These are phyloP conservation scores for Scytalidium sp. DNA, from an alignment of 2,329 filamentous ascomycete genomes.

Conservation along the genomic window DNA sequence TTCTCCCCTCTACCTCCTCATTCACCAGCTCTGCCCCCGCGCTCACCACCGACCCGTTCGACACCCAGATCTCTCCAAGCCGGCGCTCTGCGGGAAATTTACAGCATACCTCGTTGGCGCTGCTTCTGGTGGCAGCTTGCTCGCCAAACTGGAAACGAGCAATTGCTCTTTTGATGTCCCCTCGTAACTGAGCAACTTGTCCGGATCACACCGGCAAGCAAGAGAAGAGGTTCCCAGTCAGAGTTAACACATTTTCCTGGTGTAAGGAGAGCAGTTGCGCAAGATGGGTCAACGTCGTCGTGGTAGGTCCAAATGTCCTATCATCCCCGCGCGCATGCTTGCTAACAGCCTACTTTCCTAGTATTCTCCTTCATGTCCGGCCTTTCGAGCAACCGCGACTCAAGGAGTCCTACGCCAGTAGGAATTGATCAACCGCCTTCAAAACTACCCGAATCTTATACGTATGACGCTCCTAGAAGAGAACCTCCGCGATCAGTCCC, in stretches of 20 bases:
- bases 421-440: constrained; percentile 23
- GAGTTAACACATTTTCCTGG: not conserved
- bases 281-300: constrained; percentile 30
- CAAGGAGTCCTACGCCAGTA: constrained; percentile 29
- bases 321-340: not conserved
- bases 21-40: too few species aligned
- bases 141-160: not conserved
- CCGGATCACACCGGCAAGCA: not conserved
- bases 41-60: too few species aligned
- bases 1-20: not conserved
- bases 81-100: too few species aligned
- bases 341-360: constrained; percentile 33
- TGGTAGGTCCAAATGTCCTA: constrained; percentile 22
- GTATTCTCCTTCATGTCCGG: constrained; percentile 88
- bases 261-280: constrained; percentile 4
- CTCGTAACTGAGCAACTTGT: not conserved
- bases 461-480: constrained; percentile 14
- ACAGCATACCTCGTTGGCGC: too few species aligned
- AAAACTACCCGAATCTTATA: constrained; percentile 16
- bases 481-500: constrained; percentile 37
- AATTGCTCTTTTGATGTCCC: not conserved
- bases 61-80: too few species aligned
- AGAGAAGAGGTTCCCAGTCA: not conserved
- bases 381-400: constrained; percentile 53
- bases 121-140: too few species aligned